Percentiles rank a stretch among this genome's conserved stretches.
phyloP scores from a whole-genome alignment of 768 basidiomycete genomes.

The Termitomyces sp. region DNA sequence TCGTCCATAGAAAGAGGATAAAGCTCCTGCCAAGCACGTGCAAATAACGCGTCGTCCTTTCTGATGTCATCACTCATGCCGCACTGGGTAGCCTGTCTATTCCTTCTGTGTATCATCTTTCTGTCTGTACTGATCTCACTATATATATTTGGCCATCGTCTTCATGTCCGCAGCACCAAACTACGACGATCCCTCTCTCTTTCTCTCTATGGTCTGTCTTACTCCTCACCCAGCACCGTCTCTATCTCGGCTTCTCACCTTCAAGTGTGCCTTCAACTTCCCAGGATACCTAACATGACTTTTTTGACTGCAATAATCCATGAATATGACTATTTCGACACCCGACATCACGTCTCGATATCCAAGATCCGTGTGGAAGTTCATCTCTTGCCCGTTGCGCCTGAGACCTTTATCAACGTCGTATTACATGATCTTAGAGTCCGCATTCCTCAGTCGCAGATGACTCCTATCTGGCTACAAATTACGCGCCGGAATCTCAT shows the following conservation, averaged over 20 bases:
- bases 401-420: constrained; percentile 27
- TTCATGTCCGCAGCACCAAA: background rate
- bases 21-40: constrained; percentile 1
- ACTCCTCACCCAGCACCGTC: background rate
- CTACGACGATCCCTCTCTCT: constrained; percentile 4
- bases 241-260: constrained; percentile 12
- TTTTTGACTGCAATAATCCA: constrained; percentile 23
- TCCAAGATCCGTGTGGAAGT: constrained; percentile 18
- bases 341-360: constrained; percentile 15
- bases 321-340: constrained; percentile 26
- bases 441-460: constrained; percentile 24
- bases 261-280: constrained; percentile 23
- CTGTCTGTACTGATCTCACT: background rate
- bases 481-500: constrained; percentile 30
- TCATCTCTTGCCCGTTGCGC: constrained; percentile 33
- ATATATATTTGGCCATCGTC: background rate
- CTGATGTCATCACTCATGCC: background rate
- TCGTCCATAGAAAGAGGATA: constrained; percentile 7
- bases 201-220: constrained; percentile 9
- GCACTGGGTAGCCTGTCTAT: background rate
- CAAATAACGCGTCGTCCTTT: constrained; percentile 9
- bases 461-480: constrained; percentile 32
- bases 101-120: background rate
- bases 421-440: constrained; percentile 31
- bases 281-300: constrained; percentile 20